Conservation (phyloP, 2,329 filamentous ascomycete species). For the Paecilomyces variotii region DNA sequence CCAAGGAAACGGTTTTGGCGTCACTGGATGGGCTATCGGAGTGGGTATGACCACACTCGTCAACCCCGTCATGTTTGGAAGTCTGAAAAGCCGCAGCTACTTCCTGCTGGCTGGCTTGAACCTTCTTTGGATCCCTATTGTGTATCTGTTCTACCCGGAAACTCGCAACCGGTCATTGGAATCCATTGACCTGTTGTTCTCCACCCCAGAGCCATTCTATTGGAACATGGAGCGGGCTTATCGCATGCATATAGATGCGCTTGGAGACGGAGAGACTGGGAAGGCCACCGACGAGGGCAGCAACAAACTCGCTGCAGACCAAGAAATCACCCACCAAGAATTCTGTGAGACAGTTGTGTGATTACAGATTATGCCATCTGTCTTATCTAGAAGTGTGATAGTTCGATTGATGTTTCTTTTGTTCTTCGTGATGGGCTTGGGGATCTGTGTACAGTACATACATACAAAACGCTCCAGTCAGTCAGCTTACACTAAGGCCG, state of each 20-base stretch:
- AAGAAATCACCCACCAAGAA: no score
- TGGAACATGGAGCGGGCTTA: slow-evolving; percentile 40
- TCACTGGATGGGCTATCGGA: slow-evolving; percentile 53
- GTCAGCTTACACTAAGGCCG: no score
- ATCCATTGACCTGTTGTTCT: slow-evolving; percentile 45
- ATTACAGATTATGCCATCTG: no score
- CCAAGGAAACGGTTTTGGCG: slow-evolving; percentile 53
- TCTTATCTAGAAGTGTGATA: no score
- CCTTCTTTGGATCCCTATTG: slow-evolving; percentile 43
- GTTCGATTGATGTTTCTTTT: no score
- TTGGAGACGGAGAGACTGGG: no score
- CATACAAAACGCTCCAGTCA: no score
- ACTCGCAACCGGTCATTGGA: slow-evolving; percentile 45
- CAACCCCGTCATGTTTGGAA: slow-evolving; percentile 44
- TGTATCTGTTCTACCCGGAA: slow-evolving; percentile 48
- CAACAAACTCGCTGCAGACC: no score
- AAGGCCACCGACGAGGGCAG: no score
- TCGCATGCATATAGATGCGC: slow-evolving; percentile 10
- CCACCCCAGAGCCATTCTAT: slow-evolving; percentile 37
- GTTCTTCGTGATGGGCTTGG: no score
- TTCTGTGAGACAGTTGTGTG: no score
- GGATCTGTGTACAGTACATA: no score
- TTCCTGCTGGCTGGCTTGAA: slow-evolving; percentile 47
- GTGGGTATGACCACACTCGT: slow-evolving; percentile 48
- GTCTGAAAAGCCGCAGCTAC: slow-evolving; percentile 42